A percentile compares a stretch with the other conserved stretches of the same genome.
phyloP scores from a whole-genome alignment of 148 eudicot species.

The Chenopodium suecicum region DNA sequence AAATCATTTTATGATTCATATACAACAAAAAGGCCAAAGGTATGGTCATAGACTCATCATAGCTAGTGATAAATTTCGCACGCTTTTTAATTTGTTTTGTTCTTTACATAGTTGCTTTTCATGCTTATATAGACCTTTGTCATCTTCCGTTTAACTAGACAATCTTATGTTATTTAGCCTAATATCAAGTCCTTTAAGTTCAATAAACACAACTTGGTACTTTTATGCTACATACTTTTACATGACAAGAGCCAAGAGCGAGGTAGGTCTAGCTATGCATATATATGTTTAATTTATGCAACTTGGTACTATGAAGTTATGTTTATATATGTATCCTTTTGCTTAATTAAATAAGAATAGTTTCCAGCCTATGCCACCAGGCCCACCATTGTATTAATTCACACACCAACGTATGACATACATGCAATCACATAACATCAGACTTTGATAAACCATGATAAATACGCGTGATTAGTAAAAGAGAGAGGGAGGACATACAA shows the following conservation, averaged over 20 bases:
- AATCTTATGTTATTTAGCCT: not conserved
- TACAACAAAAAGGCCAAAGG: not conserved
- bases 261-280: not conserved
- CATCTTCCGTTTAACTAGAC: not conserved
- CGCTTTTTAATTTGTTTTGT: not conserved
- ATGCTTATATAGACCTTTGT: not conserved
- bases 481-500: conserved; percentile 43
- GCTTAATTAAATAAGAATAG: not conserved
- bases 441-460: no score
- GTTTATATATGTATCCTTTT: no score
- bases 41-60: no score
- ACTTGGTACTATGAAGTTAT: not conserved
- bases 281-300: not conserved
- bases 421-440: no score
- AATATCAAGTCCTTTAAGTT: not conserved
- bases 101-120: not conserved
- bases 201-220: not conserved
- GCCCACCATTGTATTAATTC: no score
- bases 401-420: no score
- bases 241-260: not conserved
- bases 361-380: no score
- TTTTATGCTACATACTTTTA: not conserved
- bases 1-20: not conserved
- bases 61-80: not conserved
- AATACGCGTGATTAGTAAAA: not conserved